Evolutionary conservation across 495 filamentous ascomycete genomes (phyloP).

Genomic region (Penicillium egyptiacum): DNA sequence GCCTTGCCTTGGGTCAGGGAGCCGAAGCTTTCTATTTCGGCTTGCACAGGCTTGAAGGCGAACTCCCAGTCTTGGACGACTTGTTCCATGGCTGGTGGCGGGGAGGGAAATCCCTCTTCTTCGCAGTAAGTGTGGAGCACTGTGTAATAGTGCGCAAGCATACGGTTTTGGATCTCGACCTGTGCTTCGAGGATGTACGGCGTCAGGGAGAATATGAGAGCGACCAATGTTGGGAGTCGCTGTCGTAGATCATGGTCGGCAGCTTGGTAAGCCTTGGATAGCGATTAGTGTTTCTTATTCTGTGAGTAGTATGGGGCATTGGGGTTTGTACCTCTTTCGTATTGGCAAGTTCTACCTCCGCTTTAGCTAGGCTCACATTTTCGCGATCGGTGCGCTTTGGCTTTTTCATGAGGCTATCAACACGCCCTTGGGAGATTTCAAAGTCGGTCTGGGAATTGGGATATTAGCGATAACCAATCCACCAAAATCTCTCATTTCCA

Average conservation of each 20-base stretch:
- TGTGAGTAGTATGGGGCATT: not conserved
- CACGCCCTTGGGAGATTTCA: constrained; percentile 74
- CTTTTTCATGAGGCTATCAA: constrained; percentile 71
- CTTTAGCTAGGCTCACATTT: constrained; percentile 70
- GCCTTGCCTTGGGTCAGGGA: constrained; percentile 74
- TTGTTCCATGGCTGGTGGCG: constrained; percentile 69
- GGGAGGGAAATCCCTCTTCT: constrained; percentile 67
- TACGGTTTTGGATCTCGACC: constrained; percentile 77
- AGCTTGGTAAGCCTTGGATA: constrained; percentile 71
- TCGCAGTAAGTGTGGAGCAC: constrained; percentile 75
- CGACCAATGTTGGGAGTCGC: constrained; percentile 72
- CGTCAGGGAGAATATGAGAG: constrained; percentile 73
- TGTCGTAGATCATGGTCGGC: constrained; percentile 80
- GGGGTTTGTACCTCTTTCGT: constrained; percentile 59
- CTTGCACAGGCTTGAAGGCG: constrained; percentile 62
- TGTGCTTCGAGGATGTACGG: constrained; percentile 73
- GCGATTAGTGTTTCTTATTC: not conserved
- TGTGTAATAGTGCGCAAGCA: constrained; percentile 85
- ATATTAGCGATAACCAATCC: not conserved
- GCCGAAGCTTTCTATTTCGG: constrained; percentile 70
- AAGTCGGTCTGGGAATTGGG: constrained; percentile 60
- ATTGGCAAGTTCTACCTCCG: constrained; percentile 70
- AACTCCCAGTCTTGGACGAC: constrained; percentile 69
- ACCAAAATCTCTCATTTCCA: not conserved
- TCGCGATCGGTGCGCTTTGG: constrained; percentile 71